These are phyloP conservation scores for Gnaphalium uliginosum DNA, from an alignment of 129 eudicot species.

Conservation along the genomic window DNA sequence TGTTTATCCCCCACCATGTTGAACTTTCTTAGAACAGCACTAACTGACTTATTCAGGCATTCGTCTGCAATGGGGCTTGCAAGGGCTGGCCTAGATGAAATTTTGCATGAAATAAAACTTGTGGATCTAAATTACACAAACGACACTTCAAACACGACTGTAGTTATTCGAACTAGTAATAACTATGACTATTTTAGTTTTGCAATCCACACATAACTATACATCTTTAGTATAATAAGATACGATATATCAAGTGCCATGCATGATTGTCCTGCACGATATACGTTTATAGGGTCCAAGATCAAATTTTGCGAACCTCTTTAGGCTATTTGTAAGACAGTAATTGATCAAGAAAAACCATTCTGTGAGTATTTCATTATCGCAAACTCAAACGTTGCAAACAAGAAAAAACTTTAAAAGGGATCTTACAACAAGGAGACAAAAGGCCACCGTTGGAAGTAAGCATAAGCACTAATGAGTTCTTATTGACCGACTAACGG, in stretches of 20 bases:
- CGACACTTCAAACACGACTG: neutral
- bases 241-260: neutral
- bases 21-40: constrained; percentile 48
- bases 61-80: constrained; percentile 37
- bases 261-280: neutral
- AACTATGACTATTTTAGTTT: neutral
- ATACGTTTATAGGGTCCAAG: neutral
- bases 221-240: neutral
- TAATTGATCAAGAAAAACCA: neutral
- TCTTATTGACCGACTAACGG: neutral
- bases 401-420: neutral
- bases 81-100: constrained; percentile 54
- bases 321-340: neutral
- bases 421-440: neutral
- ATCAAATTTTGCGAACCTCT: neutral
- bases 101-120: constrained; percentile 3
- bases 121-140: neutral
- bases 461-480: neutral
- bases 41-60: constrained; percentile 36
- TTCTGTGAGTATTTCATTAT: neutral
- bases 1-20: constrained; percentile 41
- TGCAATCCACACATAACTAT: neutral
- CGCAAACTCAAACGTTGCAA: neutral
- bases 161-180: neutral
- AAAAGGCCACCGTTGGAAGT: neutral